Conservation (phyloP, 768 basidiomycete genomes). For the Leucogyrophana mollusca region DNA sequence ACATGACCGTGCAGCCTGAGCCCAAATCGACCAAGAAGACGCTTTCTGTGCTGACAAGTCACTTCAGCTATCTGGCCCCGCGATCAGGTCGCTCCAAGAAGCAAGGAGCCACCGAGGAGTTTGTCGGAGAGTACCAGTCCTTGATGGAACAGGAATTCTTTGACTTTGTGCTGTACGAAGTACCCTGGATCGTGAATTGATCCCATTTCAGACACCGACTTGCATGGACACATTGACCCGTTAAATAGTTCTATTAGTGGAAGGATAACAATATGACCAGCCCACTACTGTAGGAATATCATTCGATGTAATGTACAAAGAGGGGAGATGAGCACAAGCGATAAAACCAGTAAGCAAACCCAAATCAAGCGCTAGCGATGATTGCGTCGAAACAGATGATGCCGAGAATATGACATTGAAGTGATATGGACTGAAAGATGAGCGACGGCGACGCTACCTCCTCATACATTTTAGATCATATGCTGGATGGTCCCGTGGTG, state of each 20-base stretch:
- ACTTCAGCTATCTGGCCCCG: conserved; percentile 82
- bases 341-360: conserved; percentile 11
- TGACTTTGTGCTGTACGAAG: conserved; percentile 92
- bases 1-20: conserved; percentile 62
- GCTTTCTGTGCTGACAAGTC: conserved; percentile 65
- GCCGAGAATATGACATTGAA: conserved; percentile 9
- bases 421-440: conserved; percentile 19
- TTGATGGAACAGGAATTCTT: conserved; percentile 95
- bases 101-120: conserved; percentile 56
- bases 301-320: conserved; percentile 42
- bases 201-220: conserved; percentile 2
- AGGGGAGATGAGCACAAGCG: conserved; percentile 19
- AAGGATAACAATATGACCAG: conserved; percentile 61
- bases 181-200: conserved; percentile 84
- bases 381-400: conserved; percentile 22
- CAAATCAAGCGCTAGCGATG: conserved; percentile 21
- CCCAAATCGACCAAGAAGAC: conserved; percentile 80
- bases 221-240: conserved; percentile 15
- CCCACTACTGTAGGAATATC: conserved; percentile 52
- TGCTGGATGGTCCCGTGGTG: too few relatives aligned
- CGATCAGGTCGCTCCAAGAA: conserved; percentile 52
- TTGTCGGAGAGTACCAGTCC: conserved; percentile 87
- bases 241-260: conserved; percentile 51
- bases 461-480: too few relatives aligned
- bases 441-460: not conserved